phyloP scores from a whole-genome alignment of 2,329 filamentous ascomycete genomes.

The Beauveria brongniartii region DNA sequence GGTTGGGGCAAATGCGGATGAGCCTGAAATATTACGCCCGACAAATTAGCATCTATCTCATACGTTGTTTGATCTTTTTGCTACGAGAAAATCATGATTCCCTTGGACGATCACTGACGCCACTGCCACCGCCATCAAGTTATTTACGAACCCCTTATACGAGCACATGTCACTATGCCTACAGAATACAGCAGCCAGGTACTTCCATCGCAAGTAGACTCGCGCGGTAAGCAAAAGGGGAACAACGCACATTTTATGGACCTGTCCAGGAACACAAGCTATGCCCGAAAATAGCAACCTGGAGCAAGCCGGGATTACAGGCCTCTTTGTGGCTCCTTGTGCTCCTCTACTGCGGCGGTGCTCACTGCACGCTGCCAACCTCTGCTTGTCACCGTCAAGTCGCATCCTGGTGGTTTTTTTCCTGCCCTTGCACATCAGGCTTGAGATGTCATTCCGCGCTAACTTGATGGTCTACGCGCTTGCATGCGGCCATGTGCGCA shows the following conservation, averaged over 20 bases:
- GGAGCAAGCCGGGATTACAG: background rate
- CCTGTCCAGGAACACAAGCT: background rate
- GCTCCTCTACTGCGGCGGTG: slow-evolving; percentile 6
- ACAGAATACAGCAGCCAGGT: background rate
- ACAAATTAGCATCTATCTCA: no score
- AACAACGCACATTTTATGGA: background rate
- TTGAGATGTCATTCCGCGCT: background rate
- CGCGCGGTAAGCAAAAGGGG: background rate
- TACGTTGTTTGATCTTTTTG: no score
- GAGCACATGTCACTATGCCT: background rate
- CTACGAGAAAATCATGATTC: no score
- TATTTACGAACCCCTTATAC: background rate
- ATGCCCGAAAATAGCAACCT: slow-evolving; percentile 6
- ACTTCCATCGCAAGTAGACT: background rate
- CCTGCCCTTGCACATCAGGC: background rate
- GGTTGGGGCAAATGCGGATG: background rate
- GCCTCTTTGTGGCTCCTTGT: background rate
- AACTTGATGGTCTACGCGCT: background rate
- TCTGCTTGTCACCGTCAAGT: no score
- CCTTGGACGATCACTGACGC: slow-evolving; percentile 1
- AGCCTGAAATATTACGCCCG: background rate
- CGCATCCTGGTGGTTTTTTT: no score
- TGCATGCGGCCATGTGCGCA: background rate
- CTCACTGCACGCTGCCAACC: background rate
- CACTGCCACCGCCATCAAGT: background rate